Conservation (phyloP, 139 green algal genomes). For the Medakamo hakoo region DNA sequence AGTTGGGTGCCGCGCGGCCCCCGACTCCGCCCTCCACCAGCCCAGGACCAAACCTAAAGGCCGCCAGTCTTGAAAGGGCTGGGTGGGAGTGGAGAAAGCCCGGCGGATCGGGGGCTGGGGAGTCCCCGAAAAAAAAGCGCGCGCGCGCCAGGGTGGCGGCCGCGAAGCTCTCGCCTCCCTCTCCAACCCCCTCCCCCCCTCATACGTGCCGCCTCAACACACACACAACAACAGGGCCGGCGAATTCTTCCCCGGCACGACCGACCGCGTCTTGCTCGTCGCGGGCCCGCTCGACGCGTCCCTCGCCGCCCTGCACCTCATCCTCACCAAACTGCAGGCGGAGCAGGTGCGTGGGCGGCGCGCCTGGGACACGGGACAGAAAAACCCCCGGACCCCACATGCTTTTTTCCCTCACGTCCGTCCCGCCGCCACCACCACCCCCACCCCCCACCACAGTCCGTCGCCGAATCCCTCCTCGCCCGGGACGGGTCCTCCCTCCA, state of each 20-base stretch:
- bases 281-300: conserved; percentile 47
- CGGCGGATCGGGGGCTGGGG: no score
- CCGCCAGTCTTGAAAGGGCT: neutral
- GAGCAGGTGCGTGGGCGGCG: conserved; percentile 19
- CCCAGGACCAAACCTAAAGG: neutral
- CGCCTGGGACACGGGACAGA: neutral
- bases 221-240: conserved; percentile 21
- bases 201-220: neutral
- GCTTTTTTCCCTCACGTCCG: no score
- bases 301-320: conserved; percentile 59
- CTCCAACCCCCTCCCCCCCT: neutral
- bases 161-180: neutral
- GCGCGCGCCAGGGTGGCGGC: no score
- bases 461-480: conserved; percentile 2
- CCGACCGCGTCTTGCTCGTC: conserved; percentile 58
- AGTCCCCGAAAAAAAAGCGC: no score
- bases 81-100: neutral
- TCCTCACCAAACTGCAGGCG: conserved; percentile 47
- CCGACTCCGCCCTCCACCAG: conserved; percentile 17
- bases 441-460: neutral
- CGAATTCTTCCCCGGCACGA: conserved; percentile 43
- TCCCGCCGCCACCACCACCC: neutral
- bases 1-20: conserved; percentile 15
- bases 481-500: conserved; percentile 11
- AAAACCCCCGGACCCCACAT: no score